These are phyloP conservation scores for Davidsoniella neocaledoniae DNA, from an alignment of 2,329 filamentous ascomycete species.

Conservation along the genomic window DNA sequence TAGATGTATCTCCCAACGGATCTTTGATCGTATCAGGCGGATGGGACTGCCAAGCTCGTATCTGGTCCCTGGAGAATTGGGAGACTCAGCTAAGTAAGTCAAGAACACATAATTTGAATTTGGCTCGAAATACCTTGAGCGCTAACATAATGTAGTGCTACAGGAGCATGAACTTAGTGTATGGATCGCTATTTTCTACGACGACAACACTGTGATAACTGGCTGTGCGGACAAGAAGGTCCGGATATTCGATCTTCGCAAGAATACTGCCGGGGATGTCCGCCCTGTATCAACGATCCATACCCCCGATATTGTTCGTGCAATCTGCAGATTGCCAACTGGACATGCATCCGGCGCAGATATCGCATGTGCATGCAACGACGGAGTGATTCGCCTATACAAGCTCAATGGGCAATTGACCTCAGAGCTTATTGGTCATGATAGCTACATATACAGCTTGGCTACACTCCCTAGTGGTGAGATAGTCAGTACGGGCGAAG, in stretches of 20 bases:
- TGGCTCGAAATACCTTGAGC: background rate
- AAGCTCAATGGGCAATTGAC: conserved; percentile 62
- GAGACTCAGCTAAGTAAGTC: conserved; percentile 42
- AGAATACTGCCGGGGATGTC: conserved; percentile 36
- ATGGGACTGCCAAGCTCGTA: conserved; percentile 76
- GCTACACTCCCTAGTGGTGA: conserved; percentile 65
- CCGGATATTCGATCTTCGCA: conserved; percentile 60
- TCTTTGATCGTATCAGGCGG: conserved; percentile 73
- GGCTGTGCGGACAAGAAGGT: conserved; percentile 83
- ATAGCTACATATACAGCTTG: conserved; percentile 86
- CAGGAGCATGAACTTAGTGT: conserved; percentile 62
- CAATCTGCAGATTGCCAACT: conserved; percentile 64
- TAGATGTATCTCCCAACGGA: conserved; percentile 61
- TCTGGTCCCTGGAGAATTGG: conserved; percentile 81
- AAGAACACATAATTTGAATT: background rate
- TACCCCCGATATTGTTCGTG: conserved; percentile 70
- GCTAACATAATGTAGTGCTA: conserved; percentile 27
- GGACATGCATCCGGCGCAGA: conserved; percentile 68
- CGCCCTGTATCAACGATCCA: conserved; percentile 38
- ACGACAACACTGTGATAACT: conserved; percentile 69
- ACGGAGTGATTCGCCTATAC: conserved; percentile 78
- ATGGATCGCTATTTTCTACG: conserved; percentile 79
- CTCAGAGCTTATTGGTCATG: conserved; percentile 68
- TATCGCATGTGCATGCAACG: conserved; percentile 91
- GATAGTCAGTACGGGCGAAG: conserved; percentile 80